Percentiles rank a stretch among this genome's conserved stretches.
These are phyloP conservation scores for Sclerotinia subarctica DNA, from an alignment of 2,329 filamentous ascomycete species.

Conservation along the genomic window DNA sequence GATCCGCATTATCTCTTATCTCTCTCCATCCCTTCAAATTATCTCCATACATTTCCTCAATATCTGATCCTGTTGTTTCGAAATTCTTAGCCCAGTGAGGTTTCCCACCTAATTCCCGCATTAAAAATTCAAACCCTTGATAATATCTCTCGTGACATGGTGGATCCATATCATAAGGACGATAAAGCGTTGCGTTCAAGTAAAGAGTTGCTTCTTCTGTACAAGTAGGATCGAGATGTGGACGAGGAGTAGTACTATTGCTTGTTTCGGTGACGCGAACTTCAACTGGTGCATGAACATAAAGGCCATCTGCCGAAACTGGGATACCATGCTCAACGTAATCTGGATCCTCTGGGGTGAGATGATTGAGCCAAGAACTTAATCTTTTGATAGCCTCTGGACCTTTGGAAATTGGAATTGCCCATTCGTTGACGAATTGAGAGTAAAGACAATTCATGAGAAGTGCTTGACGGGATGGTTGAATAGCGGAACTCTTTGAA, in stretches of 20 bases:
- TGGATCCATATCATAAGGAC: constrained; percentile 75
- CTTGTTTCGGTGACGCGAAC: constrained; percentile 78
- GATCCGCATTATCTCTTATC: constrained; percentile 68
- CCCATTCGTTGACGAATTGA: constrained; percentile 99
- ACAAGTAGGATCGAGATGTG: constrained; percentile 71
- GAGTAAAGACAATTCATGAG: constrained; percentile 97
- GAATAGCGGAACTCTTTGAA: constrained; percentile 67
- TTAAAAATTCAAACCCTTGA: constrained; percentile 84
- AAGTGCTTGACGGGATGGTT: constrained; percentile 75
- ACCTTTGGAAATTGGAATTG: constrained; percentile 78
- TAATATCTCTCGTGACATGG: constrained; percentile 77
- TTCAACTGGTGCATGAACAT: constrained; percentile 86
- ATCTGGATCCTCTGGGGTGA: constrained; percentile 58
- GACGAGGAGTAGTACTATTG: constrained; percentile 44
- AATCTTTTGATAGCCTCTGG: constrained; percentile 83
- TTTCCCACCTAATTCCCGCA: constrained; percentile 76
- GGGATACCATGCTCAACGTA: constrained; percentile 69
- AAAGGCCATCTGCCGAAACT: constrained; percentile 73
- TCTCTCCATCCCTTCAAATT: constrained; percentile 63
- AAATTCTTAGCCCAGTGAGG: constrained; percentile 97
- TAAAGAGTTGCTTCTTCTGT: constrained; percentile 72
- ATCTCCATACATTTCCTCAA: constrained; percentile 67
- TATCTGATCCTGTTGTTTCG: constrained; percentile 54
- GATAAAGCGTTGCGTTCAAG: constrained; percentile 85
- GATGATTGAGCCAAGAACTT: constrained; percentile 75